These are phyloP conservation scores for Rhizomucor miehei DNA, from an alignment of 371 early-diverging fungal species.

Conservation along the genomic window DNA sequence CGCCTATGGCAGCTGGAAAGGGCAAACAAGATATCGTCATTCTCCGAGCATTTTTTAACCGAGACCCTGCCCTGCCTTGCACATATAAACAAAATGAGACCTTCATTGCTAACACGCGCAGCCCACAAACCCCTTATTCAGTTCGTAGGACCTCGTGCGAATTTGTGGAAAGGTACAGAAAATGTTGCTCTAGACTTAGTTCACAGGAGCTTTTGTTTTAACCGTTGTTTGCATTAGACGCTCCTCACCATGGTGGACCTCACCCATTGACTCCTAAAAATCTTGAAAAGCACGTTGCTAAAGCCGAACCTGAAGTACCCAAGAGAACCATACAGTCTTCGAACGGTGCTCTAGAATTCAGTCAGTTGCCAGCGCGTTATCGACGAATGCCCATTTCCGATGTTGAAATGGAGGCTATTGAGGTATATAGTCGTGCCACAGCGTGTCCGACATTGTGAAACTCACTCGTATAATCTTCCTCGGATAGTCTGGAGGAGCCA, in stretches of 20 bases:
- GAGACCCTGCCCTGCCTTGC: no score
- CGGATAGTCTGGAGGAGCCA: slow-evolving; percentile 5
- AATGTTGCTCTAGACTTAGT: no score
- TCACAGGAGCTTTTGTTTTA: no score
- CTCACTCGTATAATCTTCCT: background rate
- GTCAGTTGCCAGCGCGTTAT: slow-evolving; percentile 38
- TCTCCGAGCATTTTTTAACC: no score
- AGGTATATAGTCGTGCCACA: slow-evolving; percentile 21
- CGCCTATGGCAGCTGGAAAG: no score
- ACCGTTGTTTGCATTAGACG: no score
- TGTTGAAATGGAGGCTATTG: slow-evolving; percentile 50
- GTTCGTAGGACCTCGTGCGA: slow-evolving; percentile 44
- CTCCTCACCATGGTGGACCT: slow-evolving; percentile 38
- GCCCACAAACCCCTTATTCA: slow-evolving; percentile 48
- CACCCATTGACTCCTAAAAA: slow-evolving; percentile 49
- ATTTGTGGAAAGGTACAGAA: slow-evolving; percentile 44
- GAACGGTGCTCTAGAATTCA: slow-evolving; percentile 26
- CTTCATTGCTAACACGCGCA: slow-evolving; percentile 36
- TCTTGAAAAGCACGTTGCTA: slow-evolving; percentile 44
- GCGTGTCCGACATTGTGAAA: background rate
- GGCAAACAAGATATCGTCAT: no score
- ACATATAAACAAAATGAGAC: slow-evolving; percentile 25
- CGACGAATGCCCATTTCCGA: slow-evolving; percentile 34
- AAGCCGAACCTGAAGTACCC: slow-evolving; percentile 16
- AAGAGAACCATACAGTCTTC: slow-evolving; percentile 6